phyloP scores from a whole-genome alignment of 805 yeast species.

The Lipomyces japonicus region DNA sequence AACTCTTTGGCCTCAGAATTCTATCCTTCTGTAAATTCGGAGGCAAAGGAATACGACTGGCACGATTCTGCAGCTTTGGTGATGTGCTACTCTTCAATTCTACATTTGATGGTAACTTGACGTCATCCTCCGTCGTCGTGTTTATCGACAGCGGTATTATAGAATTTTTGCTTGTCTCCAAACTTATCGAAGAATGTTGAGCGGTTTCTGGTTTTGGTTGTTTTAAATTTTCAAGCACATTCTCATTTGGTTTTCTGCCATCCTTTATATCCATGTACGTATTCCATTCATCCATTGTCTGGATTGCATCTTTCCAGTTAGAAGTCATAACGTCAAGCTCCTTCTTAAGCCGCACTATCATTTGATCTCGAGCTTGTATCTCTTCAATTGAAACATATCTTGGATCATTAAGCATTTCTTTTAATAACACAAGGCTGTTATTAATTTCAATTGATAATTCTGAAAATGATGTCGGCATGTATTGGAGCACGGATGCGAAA shows the following conservation, averaged over 20 bases:
- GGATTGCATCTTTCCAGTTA: conserved; percentile 34
- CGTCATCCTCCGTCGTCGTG: neutral
- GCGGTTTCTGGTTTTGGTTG: neutral
- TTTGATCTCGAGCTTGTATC: conserved; percentile 17
- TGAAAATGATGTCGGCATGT: conserved; percentile 17
- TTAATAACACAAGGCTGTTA: conserved; percentile 21
- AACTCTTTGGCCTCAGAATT: neutral
- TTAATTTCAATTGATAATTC: conserved; percentile 26
- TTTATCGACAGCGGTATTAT: neutral
- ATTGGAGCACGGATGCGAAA: conserved; percentile 15
- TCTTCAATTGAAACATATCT: conserved; percentile 22
- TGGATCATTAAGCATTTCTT: conserved; percentile 23
- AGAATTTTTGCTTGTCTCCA: neutral
- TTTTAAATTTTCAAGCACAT: neutral
- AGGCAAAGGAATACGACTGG: neutral
- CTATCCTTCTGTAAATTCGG: neutral
- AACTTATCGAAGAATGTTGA: neutral
- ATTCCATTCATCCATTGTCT: conserved; percentile 35
- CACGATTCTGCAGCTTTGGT: too few species aligned
- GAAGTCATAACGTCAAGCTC: conserved; percentile 29
- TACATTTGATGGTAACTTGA: too few species aligned
- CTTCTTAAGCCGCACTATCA: conserved; percentile 21
- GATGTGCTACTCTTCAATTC: too few species aligned
- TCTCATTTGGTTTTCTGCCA: neutral
- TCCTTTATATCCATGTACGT: conserved; percentile 26